Percentiles rank a stretch among this genome's conserved stretches.
These are phyloP conservation scores for Carallia pectinifolia DNA, from an alignment of 345 rosid species.

Conservation along the genomic window DNA sequence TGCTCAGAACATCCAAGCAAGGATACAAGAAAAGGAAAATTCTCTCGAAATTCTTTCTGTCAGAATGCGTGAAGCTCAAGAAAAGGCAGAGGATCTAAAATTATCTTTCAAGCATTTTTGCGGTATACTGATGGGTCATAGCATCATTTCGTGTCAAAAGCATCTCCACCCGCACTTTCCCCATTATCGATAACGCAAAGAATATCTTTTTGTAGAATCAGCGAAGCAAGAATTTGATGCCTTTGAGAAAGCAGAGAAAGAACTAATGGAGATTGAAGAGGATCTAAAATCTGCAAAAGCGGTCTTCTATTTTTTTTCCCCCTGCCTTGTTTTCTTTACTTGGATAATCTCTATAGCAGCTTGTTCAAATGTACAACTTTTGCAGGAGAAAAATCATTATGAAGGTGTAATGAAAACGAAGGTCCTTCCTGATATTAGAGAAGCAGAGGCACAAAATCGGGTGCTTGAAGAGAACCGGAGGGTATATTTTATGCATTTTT, in stretches of 20 bases:
- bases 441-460: constrained; percentile 53
- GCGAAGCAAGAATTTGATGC: constrained; percentile 72
- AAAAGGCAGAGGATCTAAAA: constrained; percentile 53
- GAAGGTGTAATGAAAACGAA: constrained; percentile 67
- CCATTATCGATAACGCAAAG: background rate
- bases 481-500: constrained; percentile 37
- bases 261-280: constrained; percentile 66
- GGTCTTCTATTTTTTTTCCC: constrained; percentile 32
- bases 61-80: constrained; percentile 53
- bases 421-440: constrained; percentile 67
- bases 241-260: constrained; percentile 70
- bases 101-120: constrained; percentile 56
- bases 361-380: constrained; percentile 22
- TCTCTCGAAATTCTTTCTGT: constrained; percentile 42
- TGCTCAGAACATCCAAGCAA: constrained; percentile 49
- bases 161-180: background rate
- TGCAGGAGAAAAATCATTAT: constrained; percentile 75
- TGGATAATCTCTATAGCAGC: constrained; percentile 5
- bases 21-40: constrained; percentile 52
- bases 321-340: constrained; percentile 7
- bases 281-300: constrained; percentile 54
- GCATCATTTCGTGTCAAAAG: background rate
- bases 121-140: constrained; percentile 41
- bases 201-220: constrained; percentile 44
- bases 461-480: constrained; percentile 56